Conservation (phyloP, 805 yeast genomes). For the Saturnispora kantuleensis region DNA sequence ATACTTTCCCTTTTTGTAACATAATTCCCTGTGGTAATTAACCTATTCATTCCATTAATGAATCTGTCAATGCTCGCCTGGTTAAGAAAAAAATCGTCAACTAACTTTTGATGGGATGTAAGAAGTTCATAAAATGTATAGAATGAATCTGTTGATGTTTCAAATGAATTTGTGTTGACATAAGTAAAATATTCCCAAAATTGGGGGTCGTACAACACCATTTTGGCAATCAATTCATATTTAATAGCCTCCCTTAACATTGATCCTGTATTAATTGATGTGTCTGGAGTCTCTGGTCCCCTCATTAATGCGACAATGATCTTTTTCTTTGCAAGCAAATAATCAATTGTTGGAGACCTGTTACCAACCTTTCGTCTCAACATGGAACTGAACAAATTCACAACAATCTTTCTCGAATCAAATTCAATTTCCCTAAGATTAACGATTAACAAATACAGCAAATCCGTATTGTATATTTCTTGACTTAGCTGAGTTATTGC, state of each 20-base stretch:
- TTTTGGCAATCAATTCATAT: conserved; percentile 57
- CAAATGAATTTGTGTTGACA: conserved; percentile 70
- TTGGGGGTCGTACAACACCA: conserved; percentile 46
- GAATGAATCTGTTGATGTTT: conserved; percentile 83
- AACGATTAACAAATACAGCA: conserved; percentile 49
- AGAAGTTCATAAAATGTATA: conserved; percentile 64
- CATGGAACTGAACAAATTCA: conserved; percentile 60
- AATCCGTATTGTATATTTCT: conserved; percentile 66
- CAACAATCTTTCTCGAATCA: conserved; percentile 81
- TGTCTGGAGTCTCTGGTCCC: conserved; percentile 67
- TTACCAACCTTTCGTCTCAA: conserved; percentile 69
- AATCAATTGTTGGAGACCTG: conserved; percentile 81
- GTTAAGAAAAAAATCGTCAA: conserved; percentile 55
- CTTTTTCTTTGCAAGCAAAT: conserved; percentile 57
- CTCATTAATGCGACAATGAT: conserved; percentile 51
- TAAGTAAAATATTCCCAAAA: conserved; percentile 82
- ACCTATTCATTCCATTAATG: conserved; percentile 50
- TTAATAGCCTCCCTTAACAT: conserved; percentile 80
- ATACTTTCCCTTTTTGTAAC: conserved; percentile 90
- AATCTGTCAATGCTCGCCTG: conserved; percentile 43
- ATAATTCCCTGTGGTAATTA: conserved; percentile 71
- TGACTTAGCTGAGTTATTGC: conserved; percentile 67
- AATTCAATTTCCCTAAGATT: conserved; percentile 67
- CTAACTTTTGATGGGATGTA: conserved; percentile 57
- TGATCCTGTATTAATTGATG: conserved; percentile 63